These are phyloP conservation scores for Rhododendron griersonianum DNA, from an alignment of 148 eudicot genomes.

Conservation along the genomic window DNA sequence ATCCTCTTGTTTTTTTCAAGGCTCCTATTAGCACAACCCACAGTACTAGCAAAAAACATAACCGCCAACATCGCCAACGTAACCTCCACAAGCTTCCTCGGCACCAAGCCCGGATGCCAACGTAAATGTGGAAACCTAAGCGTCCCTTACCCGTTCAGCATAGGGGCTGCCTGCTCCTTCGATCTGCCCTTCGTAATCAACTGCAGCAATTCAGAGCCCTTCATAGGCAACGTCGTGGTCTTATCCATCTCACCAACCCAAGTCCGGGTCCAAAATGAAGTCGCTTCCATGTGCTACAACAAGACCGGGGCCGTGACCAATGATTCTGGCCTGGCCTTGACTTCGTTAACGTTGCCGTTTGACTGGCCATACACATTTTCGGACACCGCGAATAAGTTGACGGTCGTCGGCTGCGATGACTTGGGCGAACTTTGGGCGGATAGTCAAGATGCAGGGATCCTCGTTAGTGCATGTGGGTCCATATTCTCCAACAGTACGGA, in stretches of 20 bases:
- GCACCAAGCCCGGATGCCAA: no score
- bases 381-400: slow-evolving; percentile 29
- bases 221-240: no score
- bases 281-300: slow-evolving; percentile 21
- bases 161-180: no score
- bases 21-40: no score
- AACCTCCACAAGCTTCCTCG: no score
- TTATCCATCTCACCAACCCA: not conserved
- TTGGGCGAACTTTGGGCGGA: not conserved
- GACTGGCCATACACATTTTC: slow-evolving; percentile 14
- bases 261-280: slow-evolving; percentile 11
- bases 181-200: no score
- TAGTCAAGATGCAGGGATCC: not conserved
- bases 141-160: no score
- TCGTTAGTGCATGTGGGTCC: slow-evolving; percentile 18
- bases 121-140: no score
- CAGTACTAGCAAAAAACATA: no score
- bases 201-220: no score
- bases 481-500: slow-evolving; percentile 8
- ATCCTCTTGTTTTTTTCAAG: no score
- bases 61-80: no score
- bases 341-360: not conserved
- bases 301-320: not conserved
- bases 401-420: slow-evolving; percentile 43
- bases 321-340: not conserved